Evolutionary conservation across 805 yeast genomes (phyloP).

Genomic region (Lachancea sp.): DNA sequence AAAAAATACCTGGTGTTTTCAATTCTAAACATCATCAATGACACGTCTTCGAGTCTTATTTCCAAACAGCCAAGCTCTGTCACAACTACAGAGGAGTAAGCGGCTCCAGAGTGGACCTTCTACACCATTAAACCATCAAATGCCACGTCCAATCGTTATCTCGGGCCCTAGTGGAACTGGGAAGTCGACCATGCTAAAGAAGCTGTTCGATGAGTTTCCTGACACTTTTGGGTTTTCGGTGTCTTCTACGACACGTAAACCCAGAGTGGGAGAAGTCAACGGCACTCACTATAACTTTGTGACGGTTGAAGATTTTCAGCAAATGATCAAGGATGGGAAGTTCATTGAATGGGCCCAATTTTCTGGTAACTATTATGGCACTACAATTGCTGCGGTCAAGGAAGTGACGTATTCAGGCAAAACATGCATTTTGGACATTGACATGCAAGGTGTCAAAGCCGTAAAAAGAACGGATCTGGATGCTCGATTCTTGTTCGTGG

Average conservation of each 20-base stretch:
- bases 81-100: background rate
- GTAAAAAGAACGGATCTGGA: slow-evolving; percentile 78
- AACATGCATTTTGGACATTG: slow-evolving; percentile 90
- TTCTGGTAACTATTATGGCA: slow-evolving; percentile 96
- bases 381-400: slow-evolving; percentile 78
- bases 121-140: slow-evolving; percentile 4
- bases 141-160: slow-evolving; percentile 78
- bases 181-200: slow-evolving; percentile 87
- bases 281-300: slow-evolving; percentile 88
- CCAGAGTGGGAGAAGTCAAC: slow-evolving; percentile 85
- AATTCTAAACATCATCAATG: no score
- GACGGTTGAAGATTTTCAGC: slow-evolving; percentile 71
- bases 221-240: slow-evolving; percentile 88
- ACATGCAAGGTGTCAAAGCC: slow-evolving; percentile 97
- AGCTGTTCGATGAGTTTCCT: slow-evolving; percentile 85
- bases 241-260: slow-evolving; percentile 79
- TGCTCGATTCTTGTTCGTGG: slow-evolving; percentile 79
- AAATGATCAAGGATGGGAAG: slow-evolving; percentile 61
- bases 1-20: no score
- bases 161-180: slow-evolving; percentile 98
- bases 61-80: background rate
- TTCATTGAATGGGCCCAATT: slow-evolving; percentile 98
- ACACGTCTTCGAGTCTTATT: background rate
- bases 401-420: slow-evolving; percentile 49
- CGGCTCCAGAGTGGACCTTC: background rate